These are phyloP conservation scores for Ilyonectria destructans DNA, from an alignment of 2,329 filamentous ascomycete genomes.

Conservation along the genomic window DNA sequence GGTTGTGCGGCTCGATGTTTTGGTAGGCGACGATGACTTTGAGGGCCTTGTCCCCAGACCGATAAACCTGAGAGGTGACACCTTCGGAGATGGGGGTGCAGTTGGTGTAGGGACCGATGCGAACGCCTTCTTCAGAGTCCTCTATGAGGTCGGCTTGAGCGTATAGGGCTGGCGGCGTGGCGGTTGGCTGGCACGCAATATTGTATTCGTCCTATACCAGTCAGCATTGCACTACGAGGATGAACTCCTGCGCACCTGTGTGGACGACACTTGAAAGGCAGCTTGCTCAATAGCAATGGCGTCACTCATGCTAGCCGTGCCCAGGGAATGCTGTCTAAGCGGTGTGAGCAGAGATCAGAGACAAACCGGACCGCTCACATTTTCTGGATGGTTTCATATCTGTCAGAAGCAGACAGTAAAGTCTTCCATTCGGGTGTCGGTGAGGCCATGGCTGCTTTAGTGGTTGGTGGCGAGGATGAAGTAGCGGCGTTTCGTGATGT, in stretches of 20 bases:
- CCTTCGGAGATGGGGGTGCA: conserved; percentile 76
- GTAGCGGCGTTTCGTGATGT: conserved; percentile 11
- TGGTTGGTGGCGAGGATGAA: not conserved
- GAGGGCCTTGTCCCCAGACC: conserved; percentile 76
- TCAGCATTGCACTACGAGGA: conserved; percentile 38
- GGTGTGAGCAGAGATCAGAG: not conserved
- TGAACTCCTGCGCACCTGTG: conserved; percentile 65
- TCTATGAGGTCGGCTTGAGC: not conserved
- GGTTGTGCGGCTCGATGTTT: conserved; percentile 86
- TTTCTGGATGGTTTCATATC: conserved; percentile 75
- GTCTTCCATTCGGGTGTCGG: conserved; percentile 63
- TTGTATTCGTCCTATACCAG: conserved; percentile 70
- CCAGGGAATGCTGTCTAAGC: conserved; percentile 51
- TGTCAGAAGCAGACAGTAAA: conserved; percentile 70
- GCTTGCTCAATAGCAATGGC: conserved; percentile 79
- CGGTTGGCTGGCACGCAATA: conserved; percentile 56
- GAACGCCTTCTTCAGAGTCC: conserved; percentile 53
- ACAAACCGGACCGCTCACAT: conserved; percentile 47
- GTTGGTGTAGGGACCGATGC: conserved; percentile 68
- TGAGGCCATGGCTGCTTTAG: conserved; percentile 36
- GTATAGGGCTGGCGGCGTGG: conserved; percentile 30
- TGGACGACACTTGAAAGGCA: conserved; percentile 72
- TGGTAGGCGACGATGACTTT: conserved; percentile 87
- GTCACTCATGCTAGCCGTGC: conserved; percentile 52
- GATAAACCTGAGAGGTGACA: conserved; percentile 88